These are phyloP conservation scores for Backusella australiensis DNA, from an alignment of 192 early-diverging fungal genomes.

Conservation along the genomic window DNA sequence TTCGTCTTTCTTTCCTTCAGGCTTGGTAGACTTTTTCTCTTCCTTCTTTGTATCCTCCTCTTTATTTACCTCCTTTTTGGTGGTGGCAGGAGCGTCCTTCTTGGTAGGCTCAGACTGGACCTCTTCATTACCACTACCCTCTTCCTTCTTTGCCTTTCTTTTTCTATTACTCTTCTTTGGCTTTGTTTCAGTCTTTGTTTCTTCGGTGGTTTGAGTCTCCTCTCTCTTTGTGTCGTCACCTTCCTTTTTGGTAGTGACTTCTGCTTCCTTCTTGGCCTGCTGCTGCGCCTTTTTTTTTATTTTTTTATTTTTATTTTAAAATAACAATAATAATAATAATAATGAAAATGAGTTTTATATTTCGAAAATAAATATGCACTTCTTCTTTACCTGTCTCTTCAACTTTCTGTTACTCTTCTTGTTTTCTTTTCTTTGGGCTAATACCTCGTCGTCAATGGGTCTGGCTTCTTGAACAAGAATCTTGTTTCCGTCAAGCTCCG, in stretches of 20 bases:
- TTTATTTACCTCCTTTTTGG: not conserved
- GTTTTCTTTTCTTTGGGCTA: not conserved
- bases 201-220: not conserved
- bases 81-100: not conserved
- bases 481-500: constrained; percentile 79
- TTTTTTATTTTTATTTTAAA: too few species aligned
- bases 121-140: not conserved
- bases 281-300: not conserved
- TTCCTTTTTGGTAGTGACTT: not conserved
- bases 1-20: not conserved
- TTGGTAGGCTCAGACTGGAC: not conserved
- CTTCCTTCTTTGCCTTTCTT: not conserved
- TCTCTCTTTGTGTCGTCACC: not conserved
- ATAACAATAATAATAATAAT: too few species aligned
- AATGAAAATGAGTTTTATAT: not conserved
- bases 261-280: not conserved
- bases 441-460: constrained; percentile 36
- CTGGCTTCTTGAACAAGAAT: constrained; percentile 90
- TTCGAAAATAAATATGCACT: not conserved
- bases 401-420: not conserved
- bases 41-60: not conserved
- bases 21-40: not conserved
- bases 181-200: not conserved
- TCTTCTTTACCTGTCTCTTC: not conserved
- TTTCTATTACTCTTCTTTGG: constrained; percentile 12